These are phyloP conservation scores for Zoysia japonica DNA, from an alignment of 176 grass and related monocot genomes.

Conservation along the genomic window DNA sequence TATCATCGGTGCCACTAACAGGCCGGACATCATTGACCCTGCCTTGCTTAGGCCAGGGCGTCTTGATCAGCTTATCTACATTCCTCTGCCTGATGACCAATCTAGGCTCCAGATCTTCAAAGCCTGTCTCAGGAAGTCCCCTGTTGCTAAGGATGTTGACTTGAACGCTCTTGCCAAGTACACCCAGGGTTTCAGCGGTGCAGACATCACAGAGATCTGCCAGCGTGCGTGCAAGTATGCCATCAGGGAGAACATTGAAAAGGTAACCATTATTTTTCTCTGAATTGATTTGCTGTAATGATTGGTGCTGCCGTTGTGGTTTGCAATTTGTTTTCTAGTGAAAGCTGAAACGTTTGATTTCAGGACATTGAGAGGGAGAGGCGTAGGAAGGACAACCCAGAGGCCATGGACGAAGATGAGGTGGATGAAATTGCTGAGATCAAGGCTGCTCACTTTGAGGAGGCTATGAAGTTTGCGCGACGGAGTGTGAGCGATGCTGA, in stretches of 20 bases:
- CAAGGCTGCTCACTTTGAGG: slow-evolving; percentile 74
- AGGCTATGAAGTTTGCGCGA: slow-evolving; percentile 86
- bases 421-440: slow-evolving; percentile 77
- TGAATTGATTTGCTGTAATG: neutral
- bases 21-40: slow-evolving; percentile 87
- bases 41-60: slow-evolving; percentile 84
- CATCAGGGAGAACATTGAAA: slow-evolving; percentile 88
- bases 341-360: slow-evolving; percentile 1
- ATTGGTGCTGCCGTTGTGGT: neutral
- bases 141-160: slow-evolving; percentile 78
- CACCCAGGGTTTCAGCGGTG: slow-evolving; percentile 95
- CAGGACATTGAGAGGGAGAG: slow-evolving; percentile 84
- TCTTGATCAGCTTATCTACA: slow-evolving; percentile 88
- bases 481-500: slow-evolving; percentile 81
- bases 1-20: slow-evolving; percentile 85
- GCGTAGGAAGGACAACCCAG: slow-evolving; percentile 65
- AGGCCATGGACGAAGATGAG: slow-evolving; percentile 89
- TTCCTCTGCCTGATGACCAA: slow-evolving; percentile 76
- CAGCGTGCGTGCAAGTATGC: slow-evolving; percentile 89
- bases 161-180: slow-evolving; percentile 70
- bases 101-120: slow-evolving; percentile 80
- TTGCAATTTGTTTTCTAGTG: neutral
- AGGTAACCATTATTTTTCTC: slow-evolving; percentile 33
- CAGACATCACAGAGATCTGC: slow-evolving; percentile 90
- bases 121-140: slow-evolving; percentile 81